Evolutionary conservation across 2,329 filamentous ascomycete genomes (phyloP).

Genomic region (Thielaviopsis cerberus): DNA sequence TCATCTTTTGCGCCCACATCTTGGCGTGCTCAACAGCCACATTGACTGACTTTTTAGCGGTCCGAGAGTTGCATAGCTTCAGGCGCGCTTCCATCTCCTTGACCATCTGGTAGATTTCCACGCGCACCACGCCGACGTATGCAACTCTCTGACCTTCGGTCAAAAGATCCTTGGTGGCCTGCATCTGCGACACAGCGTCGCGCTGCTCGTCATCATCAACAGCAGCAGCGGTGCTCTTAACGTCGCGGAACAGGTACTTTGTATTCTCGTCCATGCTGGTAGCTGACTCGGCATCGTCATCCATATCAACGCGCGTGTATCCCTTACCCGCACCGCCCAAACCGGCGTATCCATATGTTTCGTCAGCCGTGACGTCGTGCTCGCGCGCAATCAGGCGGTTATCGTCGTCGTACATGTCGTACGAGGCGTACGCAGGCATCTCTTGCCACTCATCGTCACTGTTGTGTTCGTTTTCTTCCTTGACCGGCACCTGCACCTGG

Average conservation of each 20-base stretch:
- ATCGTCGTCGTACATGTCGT: slow-evolving; percentile 91
- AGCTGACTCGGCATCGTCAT: slow-evolving; percentile 82
- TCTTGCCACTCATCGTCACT: slow-evolving; percentile 69
- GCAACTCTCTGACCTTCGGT: slow-evolving; percentile 92
- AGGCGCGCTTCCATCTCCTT: slow-evolving; percentile 37
- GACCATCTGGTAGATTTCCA: slow-evolving; percentile 64
- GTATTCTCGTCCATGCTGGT: slow-evolving; percentile 97
- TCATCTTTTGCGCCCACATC: slow-evolving; percentile 98
- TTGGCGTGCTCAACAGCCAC: slow-evolving; percentile 58
- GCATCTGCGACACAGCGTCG: slow-evolving; percentile 75
- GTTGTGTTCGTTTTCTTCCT: slow-evolving; percentile 34
- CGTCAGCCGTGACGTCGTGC: slow-evolving; percentile 49
- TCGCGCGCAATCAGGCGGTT: slow-evolving; percentile 73
- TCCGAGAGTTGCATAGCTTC: slow-evolving; percentile 28
- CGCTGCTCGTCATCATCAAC: slow-evolving; percentile 66
- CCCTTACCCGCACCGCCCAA: slow-evolving; percentile 83
- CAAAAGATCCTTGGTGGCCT: slow-evolving; percentile 84
- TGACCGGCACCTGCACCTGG: slow-evolving; percentile 43
- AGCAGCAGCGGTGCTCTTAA: slow-evolving; percentile 36
- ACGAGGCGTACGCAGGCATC: slow-evolving; percentile 84
- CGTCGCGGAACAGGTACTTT: slow-evolving; percentile 77
- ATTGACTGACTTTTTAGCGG: slow-evolving; percentile 52
- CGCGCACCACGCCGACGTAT: slow-evolving; percentile 75
- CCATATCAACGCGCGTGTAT: slow-evolving; percentile 84
- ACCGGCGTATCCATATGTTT: slow-evolving; percentile 50